Conservation (phyloP, 2,329 filamentous ascomycete species). For the Calonectria leucothoes region DNA sequence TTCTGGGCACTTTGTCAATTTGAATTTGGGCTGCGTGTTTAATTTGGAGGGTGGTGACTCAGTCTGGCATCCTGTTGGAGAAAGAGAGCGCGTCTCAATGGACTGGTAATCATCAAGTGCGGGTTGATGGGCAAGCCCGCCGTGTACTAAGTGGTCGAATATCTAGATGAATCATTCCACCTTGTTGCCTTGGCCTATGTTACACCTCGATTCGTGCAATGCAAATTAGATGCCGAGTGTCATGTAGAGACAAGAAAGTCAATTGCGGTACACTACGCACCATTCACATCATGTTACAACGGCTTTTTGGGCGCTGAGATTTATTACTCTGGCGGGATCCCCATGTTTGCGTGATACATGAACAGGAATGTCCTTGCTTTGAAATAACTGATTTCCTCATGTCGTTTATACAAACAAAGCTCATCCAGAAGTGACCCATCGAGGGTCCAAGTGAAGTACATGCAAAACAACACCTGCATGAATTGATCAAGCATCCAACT, state of each 20-base stretch:
- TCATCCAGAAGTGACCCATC: too few species aligned
- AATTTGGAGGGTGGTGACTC: conserved; percentile 36
- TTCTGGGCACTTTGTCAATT: conserved; percentile 41
- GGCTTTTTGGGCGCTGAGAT: neutral
- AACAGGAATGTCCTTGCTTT: neutral
- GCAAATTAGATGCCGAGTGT: neutral
- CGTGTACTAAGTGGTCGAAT: conserved; percentile 38
- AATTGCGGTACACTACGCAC: neutral
- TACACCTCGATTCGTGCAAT: neutral
- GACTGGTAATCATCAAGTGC: conserved; percentile 29
- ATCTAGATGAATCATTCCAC: conserved; percentile 33
- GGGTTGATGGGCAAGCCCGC: conserved; percentile 19
- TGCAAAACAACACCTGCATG: neutral
- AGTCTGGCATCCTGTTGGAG: conserved; percentile 13
- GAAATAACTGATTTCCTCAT: neutral
- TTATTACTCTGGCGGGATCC: neutral
- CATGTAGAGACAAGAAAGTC: too few species aligned
- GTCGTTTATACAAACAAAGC: too few species aligned
- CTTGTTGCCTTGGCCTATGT: conserved; percentile 17
- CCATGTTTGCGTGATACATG: neutral
- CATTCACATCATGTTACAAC: neutral
- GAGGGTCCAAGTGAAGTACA: neutral
- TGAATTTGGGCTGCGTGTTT: conserved; percentile 39
- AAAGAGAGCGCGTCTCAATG: conserved; percentile 10
- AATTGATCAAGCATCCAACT: too few species aligned